Conservation (phyloP, 2,329 filamentous ascomycete species). For the Reticulascus tulasneorum region DNA sequence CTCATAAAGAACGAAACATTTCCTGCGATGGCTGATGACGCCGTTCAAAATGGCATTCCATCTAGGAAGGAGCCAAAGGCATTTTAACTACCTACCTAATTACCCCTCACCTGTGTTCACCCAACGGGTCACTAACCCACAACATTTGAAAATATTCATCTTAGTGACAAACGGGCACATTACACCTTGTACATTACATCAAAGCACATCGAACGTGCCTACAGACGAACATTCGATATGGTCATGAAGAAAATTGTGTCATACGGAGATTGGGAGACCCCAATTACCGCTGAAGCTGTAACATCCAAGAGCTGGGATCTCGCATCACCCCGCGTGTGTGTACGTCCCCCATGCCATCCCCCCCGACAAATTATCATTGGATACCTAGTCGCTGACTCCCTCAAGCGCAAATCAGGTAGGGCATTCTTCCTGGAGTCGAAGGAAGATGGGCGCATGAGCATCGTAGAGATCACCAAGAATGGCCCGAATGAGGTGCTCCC, state of each 20-base stretch:
- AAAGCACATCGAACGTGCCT: too few relatives aligned
- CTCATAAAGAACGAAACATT: too few relatives aligned
- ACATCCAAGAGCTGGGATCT: constrained; percentile 29
- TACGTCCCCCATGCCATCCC: constrained; percentile 14
- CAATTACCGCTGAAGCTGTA: constrained; percentile 31
- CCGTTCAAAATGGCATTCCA: too few relatives aligned
- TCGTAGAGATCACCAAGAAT: constrained; percentile 36
- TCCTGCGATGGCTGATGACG: too few relatives aligned
- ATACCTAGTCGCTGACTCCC: neutral
- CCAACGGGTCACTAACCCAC: too few relatives aligned
- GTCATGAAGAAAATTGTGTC: constrained; percentile 20
- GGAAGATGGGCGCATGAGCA: constrained; percentile 35
- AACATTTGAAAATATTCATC: too few relatives aligned
- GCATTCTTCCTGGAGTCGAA: constrained; percentile 34
- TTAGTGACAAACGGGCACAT: too few relatives aligned
- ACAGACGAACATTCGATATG: too few relatives aligned
- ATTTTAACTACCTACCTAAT: too few relatives aligned
- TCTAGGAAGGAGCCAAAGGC: too few relatives aligned
- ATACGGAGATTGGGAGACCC: constrained; percentile 36
- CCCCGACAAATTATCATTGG: neutral
- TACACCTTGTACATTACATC: too few relatives aligned
- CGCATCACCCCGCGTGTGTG: constrained; percentile 30
- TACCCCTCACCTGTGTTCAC: too few relatives aligned
- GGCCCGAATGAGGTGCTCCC: constrained; percentile 38
- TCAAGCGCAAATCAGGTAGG: constrained; percentile 23